Percentiles rank a stretch among this genome's conserved stretches.
Conservation (phyloP, 1,139 yeast genomes). For the Yamadazyma pseudoaaseri region DNA sequence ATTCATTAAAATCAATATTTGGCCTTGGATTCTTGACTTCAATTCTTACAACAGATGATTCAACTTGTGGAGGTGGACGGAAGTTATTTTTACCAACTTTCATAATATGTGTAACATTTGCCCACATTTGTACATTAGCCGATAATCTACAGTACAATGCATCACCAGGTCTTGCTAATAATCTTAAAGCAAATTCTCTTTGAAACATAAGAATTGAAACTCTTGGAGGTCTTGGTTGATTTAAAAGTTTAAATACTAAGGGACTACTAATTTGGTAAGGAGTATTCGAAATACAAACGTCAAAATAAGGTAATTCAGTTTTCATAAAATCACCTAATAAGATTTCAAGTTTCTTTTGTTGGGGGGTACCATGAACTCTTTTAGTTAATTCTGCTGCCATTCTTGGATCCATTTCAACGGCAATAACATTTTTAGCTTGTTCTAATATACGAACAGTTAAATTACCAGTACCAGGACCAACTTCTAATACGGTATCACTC, state of each 20-base stretch:
- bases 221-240: constrained; percentile 92
- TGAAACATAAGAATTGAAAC: constrained; percentile 97
- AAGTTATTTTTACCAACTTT: constrained; percentile 96
- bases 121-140: constrained; percentile 99
- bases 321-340: constrained; percentile 95
- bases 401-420: constrained; percentile 98
- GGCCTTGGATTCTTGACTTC: constrained; percentile 94
- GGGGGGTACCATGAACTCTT: constrained; percentile 95
- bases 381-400: constrained; percentile 99
- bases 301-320: constrained; percentile 92
- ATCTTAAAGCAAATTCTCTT: constrained; percentile 90
- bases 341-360: constrained; percentile 86
- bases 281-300: constrained; percentile 93
- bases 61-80: constrained; percentile 99
- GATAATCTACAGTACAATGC: constrained; percentile 86
- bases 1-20: constrained; percentile 84
- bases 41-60: constrained; percentile 90
- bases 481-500: constrained; percentile 89
- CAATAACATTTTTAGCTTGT: constrained; percentile 87
- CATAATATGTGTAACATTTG: constrained; percentile 96
- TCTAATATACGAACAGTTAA: constrained; percentile 90
- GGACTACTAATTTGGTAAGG: constrained; percentile 98
- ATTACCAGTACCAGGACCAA: constrained; percentile 99
- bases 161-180: constrained; percentile 95
- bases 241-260: constrained; percentile 84